These are phyloP conservation scores for Beauveria caledonica DNA, from an alignment of 2,329 filamentous ascomycete genomes.

Conservation along the genomic window DNA sequence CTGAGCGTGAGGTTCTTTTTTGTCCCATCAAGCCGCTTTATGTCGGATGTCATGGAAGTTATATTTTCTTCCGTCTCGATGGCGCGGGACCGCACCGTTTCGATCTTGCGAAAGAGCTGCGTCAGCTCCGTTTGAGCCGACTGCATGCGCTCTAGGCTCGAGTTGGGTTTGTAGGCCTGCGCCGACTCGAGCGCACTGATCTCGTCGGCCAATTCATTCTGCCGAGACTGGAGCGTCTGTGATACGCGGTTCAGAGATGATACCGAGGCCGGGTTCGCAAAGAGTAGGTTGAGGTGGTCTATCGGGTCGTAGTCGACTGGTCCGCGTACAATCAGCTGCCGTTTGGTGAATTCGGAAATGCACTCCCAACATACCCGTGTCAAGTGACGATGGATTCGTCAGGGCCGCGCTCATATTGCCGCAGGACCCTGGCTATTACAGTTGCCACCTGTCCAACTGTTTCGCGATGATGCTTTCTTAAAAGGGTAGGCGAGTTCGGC, in stretches of 20 bases:
- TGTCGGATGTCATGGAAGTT: conserved; percentile 97
- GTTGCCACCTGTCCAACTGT: background rate
- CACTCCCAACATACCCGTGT: conserved; percentile 3
- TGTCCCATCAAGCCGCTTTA: conserved; percentile 92
- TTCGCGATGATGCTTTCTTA: background rate
- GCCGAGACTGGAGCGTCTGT: conserved; percentile 62
- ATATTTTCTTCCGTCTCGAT: conserved; percentile 92
- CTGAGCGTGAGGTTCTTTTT: conserved; percentile 94
- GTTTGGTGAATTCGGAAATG: background rate
- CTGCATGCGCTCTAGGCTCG: conserved; percentile 86
- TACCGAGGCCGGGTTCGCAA: conserved; percentile 80
- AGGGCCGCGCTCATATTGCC: conserved; percentile 9
- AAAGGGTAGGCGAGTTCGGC: background rate
- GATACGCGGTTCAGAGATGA: conserved; percentile 68
- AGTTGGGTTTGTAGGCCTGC: conserved; percentile 78
- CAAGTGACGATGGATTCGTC: conserved; percentile 10
- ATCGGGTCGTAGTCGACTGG: conserved; percentile 81
- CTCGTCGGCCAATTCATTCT: conserved; percentile 73
- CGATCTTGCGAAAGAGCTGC: conserved; percentile 88
- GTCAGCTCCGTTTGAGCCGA: conserved; percentile 83
- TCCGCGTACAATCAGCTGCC: background rate
- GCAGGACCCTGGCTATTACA: background rate
- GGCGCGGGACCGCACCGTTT: conserved; percentile 80
- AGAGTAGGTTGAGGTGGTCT: conserved; percentile 86
- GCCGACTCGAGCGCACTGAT: conserved; percentile 66